A percentile compares a stretch with the other conserved stretches of the same genome.
These are phyloP conservation scores for Leptographium galeiforme DNA, from an alignment of 2,329 filamentous ascomycete genomes.

Conservation along the genomic window DNA sequence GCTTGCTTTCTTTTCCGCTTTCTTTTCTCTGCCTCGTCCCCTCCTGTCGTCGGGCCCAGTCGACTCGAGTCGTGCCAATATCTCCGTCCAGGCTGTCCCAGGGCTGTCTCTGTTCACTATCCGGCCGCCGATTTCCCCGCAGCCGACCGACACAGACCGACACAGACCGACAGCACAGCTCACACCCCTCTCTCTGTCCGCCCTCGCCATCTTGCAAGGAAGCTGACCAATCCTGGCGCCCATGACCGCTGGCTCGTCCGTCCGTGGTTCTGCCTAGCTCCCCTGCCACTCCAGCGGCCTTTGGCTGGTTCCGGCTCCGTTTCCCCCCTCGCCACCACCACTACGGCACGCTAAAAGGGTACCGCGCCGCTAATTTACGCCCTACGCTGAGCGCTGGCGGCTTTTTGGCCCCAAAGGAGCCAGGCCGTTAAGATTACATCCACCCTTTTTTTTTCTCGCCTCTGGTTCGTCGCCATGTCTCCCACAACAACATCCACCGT, in stretches of 20 bases:
- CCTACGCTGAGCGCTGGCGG: background rate
- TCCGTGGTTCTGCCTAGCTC: background rate
- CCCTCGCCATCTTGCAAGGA: no score
- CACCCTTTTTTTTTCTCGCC: background rate
- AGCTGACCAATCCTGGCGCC: no score
- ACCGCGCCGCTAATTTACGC: background rate
- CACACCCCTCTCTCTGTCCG: no score
- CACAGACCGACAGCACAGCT: no score
- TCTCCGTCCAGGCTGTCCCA: no score
- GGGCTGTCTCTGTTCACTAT: no score
- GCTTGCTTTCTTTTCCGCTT: background rate
- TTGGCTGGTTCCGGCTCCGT: background rate
- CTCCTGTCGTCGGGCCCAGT: no score
- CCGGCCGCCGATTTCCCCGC: no score
- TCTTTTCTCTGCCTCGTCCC: background rate
- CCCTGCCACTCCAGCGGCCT: background rate
- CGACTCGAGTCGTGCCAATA: no score
- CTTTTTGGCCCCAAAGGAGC: background rate
- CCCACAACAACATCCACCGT: conserved; percentile 12
- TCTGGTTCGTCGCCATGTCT: conserved; percentile 4
- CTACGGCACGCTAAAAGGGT: conserved; percentile 1
- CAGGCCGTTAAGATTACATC: background rate
- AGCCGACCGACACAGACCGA: no score
- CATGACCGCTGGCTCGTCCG: no score
- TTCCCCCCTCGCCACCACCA: background rate